Evolutionary conservation across 768 basidiomycete species (phyloP), one percentile per base, ranked within the genome.

Genomic region (Lentinula edodes): DNA sequence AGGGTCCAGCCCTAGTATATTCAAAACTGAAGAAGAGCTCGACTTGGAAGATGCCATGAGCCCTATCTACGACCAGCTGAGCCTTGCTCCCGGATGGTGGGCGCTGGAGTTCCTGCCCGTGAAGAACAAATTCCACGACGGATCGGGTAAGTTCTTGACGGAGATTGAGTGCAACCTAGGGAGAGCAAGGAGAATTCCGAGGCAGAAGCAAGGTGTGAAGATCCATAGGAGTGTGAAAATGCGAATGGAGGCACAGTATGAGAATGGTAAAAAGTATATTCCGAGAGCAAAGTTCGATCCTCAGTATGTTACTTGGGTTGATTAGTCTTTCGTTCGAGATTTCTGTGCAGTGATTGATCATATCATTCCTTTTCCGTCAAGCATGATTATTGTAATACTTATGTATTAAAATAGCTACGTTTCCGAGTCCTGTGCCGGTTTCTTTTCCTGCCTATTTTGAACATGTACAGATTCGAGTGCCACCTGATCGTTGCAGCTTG

Each of bases 41-140:
- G 87, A 89, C 42, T 66, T 85, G n/a, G 74, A 70, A 2, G 89
- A 90, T 61, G 82, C 83, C n/a, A 63, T 80, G 23, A 76, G 75
- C 56, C 75, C 73, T 0, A 69, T 78, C 6, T 82, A 84, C 60
- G 89, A 91, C 70, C 79, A 87, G 73, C 77, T 91, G 41, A 64
- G 70, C 18, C 66, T 75, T 5, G 64, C 73, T 32, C 74, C 66
- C 46, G 56, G 52, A 0, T 91, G 89, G 90, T 91, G 90, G 89
- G 64, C 84, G 18, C 72, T 91, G 28, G 89, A 91, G 70, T 58
- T 77, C 41, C 54, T 80, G 3, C 80, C 80, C 1, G 72, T 75
- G 63, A 73, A 73, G 61, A 70, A 76, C 20, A 69, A 74, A 16
- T 79, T 70, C 65, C 79, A 80, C 61, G 72, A 72, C 18, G 73